Percentiles rank a stretch among this genome's conserved stretches.
Conservation (phyloP, 139 green algal genomes). For the Gonium pectorale region DNA sequence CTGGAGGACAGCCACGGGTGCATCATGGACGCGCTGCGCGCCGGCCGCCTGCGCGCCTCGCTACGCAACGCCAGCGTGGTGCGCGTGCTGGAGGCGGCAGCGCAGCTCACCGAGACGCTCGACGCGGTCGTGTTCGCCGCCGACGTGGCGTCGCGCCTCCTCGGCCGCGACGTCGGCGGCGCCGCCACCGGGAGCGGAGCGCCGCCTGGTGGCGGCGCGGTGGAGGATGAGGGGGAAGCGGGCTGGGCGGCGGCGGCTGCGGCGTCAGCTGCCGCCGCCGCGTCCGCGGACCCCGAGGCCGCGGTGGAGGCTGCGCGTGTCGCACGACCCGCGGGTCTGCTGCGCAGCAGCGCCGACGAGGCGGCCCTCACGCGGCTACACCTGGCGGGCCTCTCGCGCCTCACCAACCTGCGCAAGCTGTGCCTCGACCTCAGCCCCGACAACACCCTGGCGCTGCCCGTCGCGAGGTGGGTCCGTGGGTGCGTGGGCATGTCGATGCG, state of each 20-base stretch:
- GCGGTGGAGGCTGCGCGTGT: not conserved
- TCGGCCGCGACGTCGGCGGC: not conserved
- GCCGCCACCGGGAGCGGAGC: not conserved
- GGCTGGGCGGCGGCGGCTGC: not conserved
- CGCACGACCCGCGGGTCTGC: not conserved
- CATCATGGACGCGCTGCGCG: not conserved
- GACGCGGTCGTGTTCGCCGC: not conserved
- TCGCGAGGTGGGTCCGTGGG: not conserved
- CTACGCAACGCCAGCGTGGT: not conserved
- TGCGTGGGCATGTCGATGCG: too few relatives aligned
- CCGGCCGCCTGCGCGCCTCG: not conserved
- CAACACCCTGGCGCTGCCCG: not conserved
- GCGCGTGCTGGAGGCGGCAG: not conserved
- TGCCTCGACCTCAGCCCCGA: slow-evolving; percentile 27
- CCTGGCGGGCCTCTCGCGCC: not conserved
- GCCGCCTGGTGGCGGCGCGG: not conserved
- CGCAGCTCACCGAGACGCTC: not conserved
- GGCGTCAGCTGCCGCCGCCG: not conserved
- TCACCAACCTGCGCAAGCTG: slow-evolving; percentile 12
- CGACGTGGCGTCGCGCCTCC: not conserved
- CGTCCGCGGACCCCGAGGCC: not conserved
- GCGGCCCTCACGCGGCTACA: not conserved
- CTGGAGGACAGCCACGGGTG: not conserved
- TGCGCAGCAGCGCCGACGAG: slow-evolving; percentile 1
- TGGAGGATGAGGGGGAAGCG: not conserved